Percentiles rank a stretch among this genome's conserved stretches.
phyloP scores from a whole-genome alignment of 176 grass and related monocot species.

The Dactylis glomerata region DNA sequence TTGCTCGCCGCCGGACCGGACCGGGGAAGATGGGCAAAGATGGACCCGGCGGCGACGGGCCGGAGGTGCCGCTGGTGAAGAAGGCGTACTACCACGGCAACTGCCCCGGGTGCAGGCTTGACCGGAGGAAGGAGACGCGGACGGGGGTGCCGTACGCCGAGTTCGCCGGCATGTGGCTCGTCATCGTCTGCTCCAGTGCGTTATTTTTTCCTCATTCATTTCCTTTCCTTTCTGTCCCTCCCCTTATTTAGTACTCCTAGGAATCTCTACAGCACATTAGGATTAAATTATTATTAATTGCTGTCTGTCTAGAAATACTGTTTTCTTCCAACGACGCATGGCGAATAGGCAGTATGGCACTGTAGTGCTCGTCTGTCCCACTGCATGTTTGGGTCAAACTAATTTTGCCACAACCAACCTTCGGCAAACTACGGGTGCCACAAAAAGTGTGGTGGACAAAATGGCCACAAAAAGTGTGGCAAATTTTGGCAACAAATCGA shows the following conservation, averaged over 20 bases:
- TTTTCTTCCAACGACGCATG: not conserved
- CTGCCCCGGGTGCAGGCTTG: constrained; percentile 49
- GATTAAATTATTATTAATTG: not conserved
- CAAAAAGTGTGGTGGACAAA: no score
- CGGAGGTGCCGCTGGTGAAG: constrained; percentile 18
- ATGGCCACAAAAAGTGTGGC: no score
- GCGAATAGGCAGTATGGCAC: no score
- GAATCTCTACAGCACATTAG: not conserved
- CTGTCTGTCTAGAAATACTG: not conserved
- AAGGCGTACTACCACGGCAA: constrained; percentile 8
- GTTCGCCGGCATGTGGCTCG: constrained; percentile 53
- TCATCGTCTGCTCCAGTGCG: constrained; percentile 51
- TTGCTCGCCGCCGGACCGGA: not conserved
- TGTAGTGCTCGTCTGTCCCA: no score
- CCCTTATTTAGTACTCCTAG: no score
- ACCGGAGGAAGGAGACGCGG: constrained; percentile 29
- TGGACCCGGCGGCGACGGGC: not conserved
- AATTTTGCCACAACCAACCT: no score
- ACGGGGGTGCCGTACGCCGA: constrained; percentile 33
- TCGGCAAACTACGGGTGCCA: no score
- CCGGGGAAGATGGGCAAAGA: constrained; percentile 9
- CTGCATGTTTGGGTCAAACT: no score
- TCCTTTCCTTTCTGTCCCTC: not conserved
- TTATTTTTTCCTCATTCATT: not conserved
- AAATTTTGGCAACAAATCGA: no score